These are phyloP conservation scores for Candida coquimbonensis DNA, from an alignment of 805 yeast genomes.

Conservation along the genomic window DNA sequence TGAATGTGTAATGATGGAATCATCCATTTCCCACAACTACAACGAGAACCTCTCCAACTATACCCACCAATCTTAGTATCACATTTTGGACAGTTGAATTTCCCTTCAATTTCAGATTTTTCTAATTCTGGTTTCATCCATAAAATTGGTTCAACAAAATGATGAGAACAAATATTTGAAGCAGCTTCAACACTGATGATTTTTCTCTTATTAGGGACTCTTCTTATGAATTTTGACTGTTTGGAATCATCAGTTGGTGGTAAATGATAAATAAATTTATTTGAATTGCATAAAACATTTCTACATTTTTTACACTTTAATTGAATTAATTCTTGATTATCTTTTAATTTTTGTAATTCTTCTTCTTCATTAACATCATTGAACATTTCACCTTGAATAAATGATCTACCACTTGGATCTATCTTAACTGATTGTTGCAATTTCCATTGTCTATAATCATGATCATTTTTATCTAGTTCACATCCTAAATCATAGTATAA, in stretches of 20 bases:
- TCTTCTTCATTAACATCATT: conserved; percentile 14
- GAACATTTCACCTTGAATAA: conserved; percentile 25
- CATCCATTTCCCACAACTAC: conserved; percentile 95
- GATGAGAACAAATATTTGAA: conserved; percentile 67
- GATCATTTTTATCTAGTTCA: conserved; percentile 24
- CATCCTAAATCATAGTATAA: conserved; percentile 46
- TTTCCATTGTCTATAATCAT: conserved; percentile 38
- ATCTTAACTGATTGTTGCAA: conserved; percentile 28
- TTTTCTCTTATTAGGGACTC: conserved; percentile 54
- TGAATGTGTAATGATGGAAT: conserved; percentile 84
- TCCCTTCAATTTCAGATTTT: conserved; percentile 76
- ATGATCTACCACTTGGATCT: conserved; percentile 35
- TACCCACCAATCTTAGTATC: conserved; percentile 82
- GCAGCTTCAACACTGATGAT: conserved; percentile 54
- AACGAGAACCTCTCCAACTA: conserved; percentile 89
- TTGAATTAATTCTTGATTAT: conserved; percentile 26
- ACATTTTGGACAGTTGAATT: conserved; percentile 80
- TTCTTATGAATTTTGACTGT: conserved; percentile 59
- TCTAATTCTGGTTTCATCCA: conserved; percentile 88
- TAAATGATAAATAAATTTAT: conserved; percentile 55
- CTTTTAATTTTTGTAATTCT: conserved; percentile 21
- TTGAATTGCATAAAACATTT: conserved; percentile 53
- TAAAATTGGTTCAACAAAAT: conserved; percentile 76
- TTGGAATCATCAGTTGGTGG: conserved; percentile 60
- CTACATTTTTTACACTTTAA: conserved; percentile 84